Conservation (phyloP, 2,329 filamentous ascomycete species). For the Trichocomaceae sp. region DNA sequence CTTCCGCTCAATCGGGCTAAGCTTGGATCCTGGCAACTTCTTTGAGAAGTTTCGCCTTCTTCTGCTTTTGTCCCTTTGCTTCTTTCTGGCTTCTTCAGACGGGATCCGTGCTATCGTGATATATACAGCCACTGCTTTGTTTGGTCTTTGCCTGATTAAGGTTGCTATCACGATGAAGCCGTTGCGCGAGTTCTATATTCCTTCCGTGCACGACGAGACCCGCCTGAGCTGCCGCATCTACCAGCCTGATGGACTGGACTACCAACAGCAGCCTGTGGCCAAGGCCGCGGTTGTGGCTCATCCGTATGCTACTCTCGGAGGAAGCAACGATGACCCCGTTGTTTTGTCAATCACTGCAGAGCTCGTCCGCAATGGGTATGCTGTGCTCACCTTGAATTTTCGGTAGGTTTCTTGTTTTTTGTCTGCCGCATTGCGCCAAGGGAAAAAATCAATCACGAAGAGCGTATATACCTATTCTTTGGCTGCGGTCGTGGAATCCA, state of each 20-base stretch:
- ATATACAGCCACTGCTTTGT: not conserved
- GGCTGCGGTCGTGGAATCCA: not conserved
- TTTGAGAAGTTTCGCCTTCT: not conserved
- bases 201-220: slow-evolving; percentile 72
- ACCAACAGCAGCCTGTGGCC: slow-evolving; percentile 25
- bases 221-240: slow-evolving; percentile 77
- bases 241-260: slow-evolving; percentile 47
- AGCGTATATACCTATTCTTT: not conserved
- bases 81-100: not conserved
- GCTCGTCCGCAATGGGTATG: slow-evolving; percentile 62
- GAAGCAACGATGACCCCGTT: slow-evolving; percentile 73
- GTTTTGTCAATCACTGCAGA: slow-evolving; percentile 60
- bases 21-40: not conserved
- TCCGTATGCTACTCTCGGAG: slow-evolving; percentile 83
- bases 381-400: slow-evolving; percentile 90
- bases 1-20: not conserved
- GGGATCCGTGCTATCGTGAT: slow-evolving; percentile 1
- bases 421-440: not conserved
- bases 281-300: slow-evolving; percentile 69
- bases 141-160: not conserved
- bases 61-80: not conserved
- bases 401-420: slow-evolving; percentile 48
- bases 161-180: slow-evolving; percentile 17
- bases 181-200: slow-evolving; percentile 63
- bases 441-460: not conserved